A percentile compares a stretch with the other conserved stretches of the same genome.
Conservation (phyloP, 2,329 filamentous ascomycete genomes). For the Ilyonectria sp. region DNA sequence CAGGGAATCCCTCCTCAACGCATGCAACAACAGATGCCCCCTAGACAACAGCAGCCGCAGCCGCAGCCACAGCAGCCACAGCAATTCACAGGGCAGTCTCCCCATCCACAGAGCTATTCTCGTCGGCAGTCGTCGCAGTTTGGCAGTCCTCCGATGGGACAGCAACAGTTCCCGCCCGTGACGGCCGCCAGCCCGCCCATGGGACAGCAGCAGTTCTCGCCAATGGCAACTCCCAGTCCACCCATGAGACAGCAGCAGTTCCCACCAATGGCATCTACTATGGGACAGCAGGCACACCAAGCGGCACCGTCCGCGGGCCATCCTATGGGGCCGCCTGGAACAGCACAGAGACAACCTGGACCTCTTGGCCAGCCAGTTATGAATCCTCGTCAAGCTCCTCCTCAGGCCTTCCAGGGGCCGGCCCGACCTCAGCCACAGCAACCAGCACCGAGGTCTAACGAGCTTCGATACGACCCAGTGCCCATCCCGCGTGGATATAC, state of each 20-base stretch:
- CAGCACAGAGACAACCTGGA: constrained; percentile 13
- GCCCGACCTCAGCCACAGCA: constrained; percentile 24
- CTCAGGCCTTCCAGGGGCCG: constrained; percentile 13
- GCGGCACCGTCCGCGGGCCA: not conserved
- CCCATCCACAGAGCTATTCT: constrained; percentile 34
- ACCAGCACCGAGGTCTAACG: constrained; percentile 34
- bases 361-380: not conserved
- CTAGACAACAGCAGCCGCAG: constrained; percentile 15
- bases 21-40: constrained; percentile 38
- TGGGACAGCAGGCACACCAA: constrained; percentile 28
- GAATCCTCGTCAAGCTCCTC: constrained; percentile 12
- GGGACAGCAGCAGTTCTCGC: constrained; percentile 33
- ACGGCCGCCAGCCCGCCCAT: constrained; percentile 6
- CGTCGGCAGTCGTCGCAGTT: constrained; percentile 41
- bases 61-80: constrained; percentile 12
- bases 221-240: constrained; percentile 29
- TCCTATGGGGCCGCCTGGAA: constrained; percentile 5
- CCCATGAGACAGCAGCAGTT: constrained; percentile 37
- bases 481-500: constrained; percentile 57
- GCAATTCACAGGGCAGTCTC: constrained; percentile 13
- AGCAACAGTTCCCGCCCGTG: constrained; percentile 30
- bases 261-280: constrained; percentile 5
- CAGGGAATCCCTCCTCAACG: constrained; percentile 30
- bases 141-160: constrained; percentile 33
- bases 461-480: constrained; percentile 56